Percentiles rank a stretch among this genome's conserved stretches.
These are phyloP conservation scores for Hirschioporus abietinus DNA, from an alignment of 768 basidiomycete genomes.

Conservation along the genomic window DNA sequence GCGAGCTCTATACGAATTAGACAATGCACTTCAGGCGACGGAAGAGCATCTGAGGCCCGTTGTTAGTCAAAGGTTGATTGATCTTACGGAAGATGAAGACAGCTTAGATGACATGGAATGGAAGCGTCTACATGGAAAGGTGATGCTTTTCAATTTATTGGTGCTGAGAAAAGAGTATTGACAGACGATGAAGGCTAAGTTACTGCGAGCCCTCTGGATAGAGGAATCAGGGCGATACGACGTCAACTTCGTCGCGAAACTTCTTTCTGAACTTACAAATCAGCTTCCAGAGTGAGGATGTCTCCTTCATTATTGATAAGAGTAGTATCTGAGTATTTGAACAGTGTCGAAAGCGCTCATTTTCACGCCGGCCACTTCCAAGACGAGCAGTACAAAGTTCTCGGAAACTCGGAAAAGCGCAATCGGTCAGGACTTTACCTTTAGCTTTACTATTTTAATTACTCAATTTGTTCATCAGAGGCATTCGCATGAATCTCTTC, in stretches of 20 bases:
- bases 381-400: constrained; percentile 64
- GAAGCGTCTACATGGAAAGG: constrained; percentile 1
- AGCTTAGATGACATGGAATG: constrained; percentile 28
- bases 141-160: background rate
- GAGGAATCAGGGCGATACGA: constrained; percentile 83
- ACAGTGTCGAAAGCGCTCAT: constrained; percentile 77
- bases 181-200: constrained; percentile 58
- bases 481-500: constrained; percentile 56
- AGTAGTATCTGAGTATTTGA: background rate
- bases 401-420: constrained; percentile 40
- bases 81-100: constrained; percentile 52
- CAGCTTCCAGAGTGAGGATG: background rate
- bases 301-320: constrained; percentile 6
- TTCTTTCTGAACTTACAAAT: constrained; percentile 21
- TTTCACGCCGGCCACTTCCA: constrained; percentile 89
- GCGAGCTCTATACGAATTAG: constrained; percentile 82
- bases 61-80: constrained; percentile 36
- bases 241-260: constrained; percentile 50
- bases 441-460: background rate
- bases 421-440: constrained; percentile 33
- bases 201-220: constrained; percentile 89
- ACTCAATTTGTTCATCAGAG: constrained; percentile 30
- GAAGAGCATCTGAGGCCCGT: constrained; percentile 14
- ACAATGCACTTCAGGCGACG: constrained; percentile 46
- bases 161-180: background rate